Conservation (phyloP, 2,329 filamentous ascomycete genomes). For the Botrytis fabae region DNA sequence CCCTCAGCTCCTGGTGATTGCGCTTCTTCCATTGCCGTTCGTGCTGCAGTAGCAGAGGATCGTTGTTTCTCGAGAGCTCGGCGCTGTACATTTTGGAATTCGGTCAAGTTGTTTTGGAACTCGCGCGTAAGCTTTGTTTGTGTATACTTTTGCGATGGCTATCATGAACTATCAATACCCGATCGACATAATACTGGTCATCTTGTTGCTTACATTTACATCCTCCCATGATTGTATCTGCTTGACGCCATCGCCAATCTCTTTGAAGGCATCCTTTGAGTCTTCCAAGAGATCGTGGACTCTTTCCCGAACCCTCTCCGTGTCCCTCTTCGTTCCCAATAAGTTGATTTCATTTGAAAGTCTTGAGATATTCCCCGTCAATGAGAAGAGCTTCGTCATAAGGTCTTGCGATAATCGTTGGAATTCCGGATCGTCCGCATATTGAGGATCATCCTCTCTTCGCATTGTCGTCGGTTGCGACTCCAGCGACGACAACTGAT, state of each 20-base stretch:
- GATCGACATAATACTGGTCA: slow-evolving; percentile 26
- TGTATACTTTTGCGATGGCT: slow-evolving; percentile 95
- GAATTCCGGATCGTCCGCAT: slow-evolving; percentile 92
- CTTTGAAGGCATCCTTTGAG: slow-evolving; percentile 82
- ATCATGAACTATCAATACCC: slow-evolving; percentile 24
- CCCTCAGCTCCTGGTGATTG: slow-evolving; percentile 43
- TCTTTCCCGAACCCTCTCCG: slow-evolving; percentile 83
- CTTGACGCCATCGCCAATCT: slow-evolving; percentile 91
- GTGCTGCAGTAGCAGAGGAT: slow-evolving; percentile 78
- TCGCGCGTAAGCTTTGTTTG: slow-evolving; percentile 93
- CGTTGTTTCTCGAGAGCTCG: slow-evolving; percentile 90
- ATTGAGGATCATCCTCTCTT: slow-evolving; percentile 69
- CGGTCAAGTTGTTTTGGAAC: slow-evolving; percentile 82
- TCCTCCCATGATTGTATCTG: slow-evolving; percentile 85
- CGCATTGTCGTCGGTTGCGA: slow-evolving; percentile 71
- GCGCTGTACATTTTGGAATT: slow-evolving; percentile 91
- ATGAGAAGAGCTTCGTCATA: slow-evolving; percentile 83
- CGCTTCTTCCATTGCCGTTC: slow-evolving; percentile 71
- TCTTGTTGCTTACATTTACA: slow-evolving; percentile 60
- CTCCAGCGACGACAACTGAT: slow-evolving; percentile 82
- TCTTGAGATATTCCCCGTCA: slow-evolving; percentile 84
- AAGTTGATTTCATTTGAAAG: slow-evolving; percentile 82
- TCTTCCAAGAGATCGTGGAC: slow-evolving; percentile 87
- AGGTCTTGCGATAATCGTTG: slow-evolving; percentile 77
- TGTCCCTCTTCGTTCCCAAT: slow-evolving; percentile 87